These are phyloP conservation scores for Gossypium stocksii DNA, from an alignment of 345 rosid genomes.

Conservation along the genomic window DNA sequence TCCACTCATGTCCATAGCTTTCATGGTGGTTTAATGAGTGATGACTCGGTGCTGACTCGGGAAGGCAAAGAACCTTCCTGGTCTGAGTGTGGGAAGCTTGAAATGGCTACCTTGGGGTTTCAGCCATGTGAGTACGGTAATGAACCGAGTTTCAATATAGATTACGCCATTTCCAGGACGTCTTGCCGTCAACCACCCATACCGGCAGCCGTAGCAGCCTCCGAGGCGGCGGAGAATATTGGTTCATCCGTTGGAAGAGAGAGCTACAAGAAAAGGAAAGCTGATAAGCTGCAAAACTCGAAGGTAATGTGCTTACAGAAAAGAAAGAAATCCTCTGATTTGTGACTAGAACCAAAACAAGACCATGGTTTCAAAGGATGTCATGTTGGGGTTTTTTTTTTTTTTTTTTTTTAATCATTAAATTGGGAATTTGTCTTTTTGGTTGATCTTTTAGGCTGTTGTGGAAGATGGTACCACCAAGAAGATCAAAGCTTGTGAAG, in stretches of 20 bases:
- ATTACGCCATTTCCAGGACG: constrained; percentile 31
- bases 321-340: neutral
- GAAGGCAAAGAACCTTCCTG: constrained; percentile 35
- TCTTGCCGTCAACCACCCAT: constrained; percentile 40
- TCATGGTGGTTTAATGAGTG: constrained; percentile 29
- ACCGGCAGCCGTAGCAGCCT: constrained; percentile 18
- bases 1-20: constrained; percentile 20
- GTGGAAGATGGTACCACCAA: constrained; percentile 37
- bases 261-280: constrained; percentile 66
- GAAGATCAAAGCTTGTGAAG: constrained; percentile 33
- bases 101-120: constrained; percentile 15
- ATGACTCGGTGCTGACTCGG: constrained; percentile 18
- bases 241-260: constrained; percentile 32
- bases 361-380: neutral
- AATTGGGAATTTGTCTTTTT: constrained; percentile 7
- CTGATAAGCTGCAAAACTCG: constrained; percentile 28
- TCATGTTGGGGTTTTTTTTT: neutral
- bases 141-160: constrained; percentile 31
- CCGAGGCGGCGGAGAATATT: constrained; percentile 22
- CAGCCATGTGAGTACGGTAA: constrained; percentile 29
- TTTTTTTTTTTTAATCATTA: neutral
- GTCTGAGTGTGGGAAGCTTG: constrained; percentile 27
- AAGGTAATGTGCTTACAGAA: constrained; percentile 27
- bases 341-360: neutral
- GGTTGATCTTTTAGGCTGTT: constrained; percentile 23